Evolutionary conservation across 2,329 filamentous ascomycete genomes (phyloP), one percentile per base, ranked within the genome.

Genomic region (Diaporthe eres): DNA sequence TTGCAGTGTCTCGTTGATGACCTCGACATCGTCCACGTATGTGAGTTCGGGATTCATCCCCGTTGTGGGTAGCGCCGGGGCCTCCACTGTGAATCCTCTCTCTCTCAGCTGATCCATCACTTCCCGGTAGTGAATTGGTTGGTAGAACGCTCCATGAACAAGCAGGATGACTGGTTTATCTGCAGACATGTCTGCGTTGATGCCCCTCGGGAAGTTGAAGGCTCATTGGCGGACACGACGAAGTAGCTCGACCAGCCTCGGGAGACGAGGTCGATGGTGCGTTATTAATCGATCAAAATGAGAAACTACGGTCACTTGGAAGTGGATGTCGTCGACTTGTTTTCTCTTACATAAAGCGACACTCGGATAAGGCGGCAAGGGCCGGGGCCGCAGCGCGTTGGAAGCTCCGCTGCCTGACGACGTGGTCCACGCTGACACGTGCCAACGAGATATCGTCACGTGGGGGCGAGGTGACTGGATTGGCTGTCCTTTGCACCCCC

Each of bases 131-230:
- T 76, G 74, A 4, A 37, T 7, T 3, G 74, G 74, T 53, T 55
- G 51, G 25, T 76, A 65, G n/a, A 76, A 74, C 3, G 74, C 74
- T 3, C 61, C 71, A 19, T 73, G 70, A 13, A 53, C 25, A 5
- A 76, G 22, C 37, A 76, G 17, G 25, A 76, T 68, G 37, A 74
- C 71, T n/a, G 71, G 74, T 31, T 75, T 73, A 28, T 75, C 67
- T 4, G 49, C 13, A 58, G 67, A 49, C 74, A 72, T 75, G 12
- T 37, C 28, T 25, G 57, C 42, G 12, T 25, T 53, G 22, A 49
- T 53, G 34, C 9, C 7, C 47, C 8, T 51, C n/a, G 19, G 31
- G 47, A 12, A 17, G 22, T 17, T 28, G 22, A 22, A 12, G 12
- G 6, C 13, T 25, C 47, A 53, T 39, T 10, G n/a, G 28, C 22